These are phyloP conservation scores for Huntiella omanensis DNA, from an alignment of 2,329 filamentous ascomycete species.

Conservation along the genomic window DNA sequence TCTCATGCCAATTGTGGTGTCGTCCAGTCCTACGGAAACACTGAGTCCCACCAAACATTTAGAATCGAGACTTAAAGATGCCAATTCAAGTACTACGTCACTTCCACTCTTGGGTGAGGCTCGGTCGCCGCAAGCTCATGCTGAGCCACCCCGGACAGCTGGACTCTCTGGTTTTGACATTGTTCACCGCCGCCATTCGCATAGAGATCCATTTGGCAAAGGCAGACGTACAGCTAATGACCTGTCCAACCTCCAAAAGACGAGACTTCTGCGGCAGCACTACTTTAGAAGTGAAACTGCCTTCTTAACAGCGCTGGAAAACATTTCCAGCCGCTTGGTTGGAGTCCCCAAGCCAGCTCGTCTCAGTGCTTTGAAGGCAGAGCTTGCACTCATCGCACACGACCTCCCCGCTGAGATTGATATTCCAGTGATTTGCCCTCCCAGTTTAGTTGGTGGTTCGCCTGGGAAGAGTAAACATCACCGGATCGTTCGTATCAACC, in stretches of 20 bases:
- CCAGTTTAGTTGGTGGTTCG: constrained; percentile 52
- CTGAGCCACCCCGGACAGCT: constrained; percentile 38
- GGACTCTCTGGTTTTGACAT: constrained; percentile 26
- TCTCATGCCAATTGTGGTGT: neutral
- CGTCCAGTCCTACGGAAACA: neutral
- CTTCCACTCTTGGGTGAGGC: constrained; percentile 41
- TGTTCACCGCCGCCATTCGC: constrained; percentile 41
- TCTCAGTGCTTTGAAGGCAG: constrained; percentile 61
- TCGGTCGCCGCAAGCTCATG: constrained; percentile 31
- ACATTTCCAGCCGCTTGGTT: constrained; percentile 70
- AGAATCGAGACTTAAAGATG: constrained; percentile 35
- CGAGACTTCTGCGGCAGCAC: constrained; percentile 56
- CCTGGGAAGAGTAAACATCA: constrained; percentile 61
- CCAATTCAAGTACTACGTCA: constrained; percentile 48
- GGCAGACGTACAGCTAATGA: constrained; percentile 39
- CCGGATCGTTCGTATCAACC: constrained; percentile 65
- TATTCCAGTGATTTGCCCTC: constrained; percentile 64
- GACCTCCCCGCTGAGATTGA: constrained; percentile 71
- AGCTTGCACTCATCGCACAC: constrained; percentile 62
- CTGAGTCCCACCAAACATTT: constrained; percentile 23
- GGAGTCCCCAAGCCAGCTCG: constrained; percentile 65
- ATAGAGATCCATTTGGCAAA: constrained; percentile 27
- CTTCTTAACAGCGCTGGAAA: constrained; percentile 61
- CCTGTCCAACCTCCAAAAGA: constrained; percentile 46
- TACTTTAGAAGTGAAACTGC: constrained; percentile 71